Conservation (phyloP, 2,329 filamentous ascomycete genomes). For the Botryotinia globosa region DNA sequence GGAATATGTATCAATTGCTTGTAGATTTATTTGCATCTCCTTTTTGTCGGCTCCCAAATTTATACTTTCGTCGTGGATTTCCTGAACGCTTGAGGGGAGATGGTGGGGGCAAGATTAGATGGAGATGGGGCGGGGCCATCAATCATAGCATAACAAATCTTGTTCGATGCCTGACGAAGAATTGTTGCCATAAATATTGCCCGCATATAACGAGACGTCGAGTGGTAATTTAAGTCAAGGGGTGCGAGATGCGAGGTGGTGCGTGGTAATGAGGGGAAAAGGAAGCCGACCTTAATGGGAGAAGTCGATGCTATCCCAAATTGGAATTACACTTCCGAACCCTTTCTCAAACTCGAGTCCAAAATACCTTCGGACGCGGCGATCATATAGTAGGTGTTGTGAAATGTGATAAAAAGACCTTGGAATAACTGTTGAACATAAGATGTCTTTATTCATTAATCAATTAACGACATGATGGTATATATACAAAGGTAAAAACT, state of each 20-base stretch:
- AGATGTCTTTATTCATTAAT: conserved; percentile 2
- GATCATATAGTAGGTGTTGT: background rate
- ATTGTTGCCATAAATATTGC: background rate
- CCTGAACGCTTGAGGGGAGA: background rate
- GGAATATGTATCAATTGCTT: background rate
- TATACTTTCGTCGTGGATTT: background rate
- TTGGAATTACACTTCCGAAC: background rate
- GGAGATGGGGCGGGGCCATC: background rate
- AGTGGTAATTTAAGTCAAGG: background rate
- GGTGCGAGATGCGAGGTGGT: background rate
- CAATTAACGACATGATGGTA: background rate
- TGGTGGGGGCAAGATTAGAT: background rate
- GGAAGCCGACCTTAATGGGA: background rate
- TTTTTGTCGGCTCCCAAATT: background rate
- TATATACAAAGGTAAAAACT: background rate
- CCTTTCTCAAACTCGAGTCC: background rate
- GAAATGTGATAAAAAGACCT: background rate
- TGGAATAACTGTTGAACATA: background rate
- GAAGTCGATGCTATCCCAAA: background rate
- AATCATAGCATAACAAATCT: background rate
- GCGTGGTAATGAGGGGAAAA: background rate
- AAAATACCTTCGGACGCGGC: no score
- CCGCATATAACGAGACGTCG: background rate
- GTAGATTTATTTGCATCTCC: background rate
- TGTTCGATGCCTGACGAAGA: background rate